Conservation (phyloP, 495 filamentous ascomycete genomes). For the Aspergillus cavernicola region DNA sequence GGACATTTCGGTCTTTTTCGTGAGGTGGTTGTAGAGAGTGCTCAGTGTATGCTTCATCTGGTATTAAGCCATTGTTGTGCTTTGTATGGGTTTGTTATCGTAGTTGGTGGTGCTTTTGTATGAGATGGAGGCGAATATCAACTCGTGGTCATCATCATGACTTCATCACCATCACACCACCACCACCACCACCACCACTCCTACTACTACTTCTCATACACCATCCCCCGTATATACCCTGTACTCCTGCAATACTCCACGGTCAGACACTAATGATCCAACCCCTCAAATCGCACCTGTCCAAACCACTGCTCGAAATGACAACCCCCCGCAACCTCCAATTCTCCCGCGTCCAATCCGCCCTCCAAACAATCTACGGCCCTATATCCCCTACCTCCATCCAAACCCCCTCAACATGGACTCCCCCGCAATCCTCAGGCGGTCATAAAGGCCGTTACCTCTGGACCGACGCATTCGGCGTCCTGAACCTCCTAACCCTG, state of each 20-base stretch:
- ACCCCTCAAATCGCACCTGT: background rate
- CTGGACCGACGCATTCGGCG: conserved; percentile 68
- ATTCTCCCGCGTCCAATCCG: conserved; percentile 34
- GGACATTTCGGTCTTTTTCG: conserved; percentile 23
- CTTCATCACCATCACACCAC: conserved; percentile 9
- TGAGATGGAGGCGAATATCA: background rate
- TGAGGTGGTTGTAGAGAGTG: background rate
- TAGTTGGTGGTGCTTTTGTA: background rate
- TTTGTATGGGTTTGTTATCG: no score
- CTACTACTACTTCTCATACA: no score
- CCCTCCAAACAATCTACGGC: conserved; percentile 42
- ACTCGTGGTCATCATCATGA: conserved; percentile 14
- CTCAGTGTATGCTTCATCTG: background rate
- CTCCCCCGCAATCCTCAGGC: conserved; percentile 48
- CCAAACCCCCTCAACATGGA: conserved; percentile 33
- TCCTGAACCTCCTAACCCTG: conserved; percentile 63
- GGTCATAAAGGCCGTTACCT: conserved; percentile 64
- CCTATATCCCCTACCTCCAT: conserved; percentile 24
- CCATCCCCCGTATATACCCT: no score
- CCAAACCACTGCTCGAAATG: background rate
- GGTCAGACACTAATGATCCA: background rate
- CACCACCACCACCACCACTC: background rate
- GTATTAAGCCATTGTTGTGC: no score
- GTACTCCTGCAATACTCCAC: no score
- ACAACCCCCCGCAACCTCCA: no score